Evolutionary conservation across 305 asterid species (phyloP).

Genomic region (Solanum chacoense): DNA sequence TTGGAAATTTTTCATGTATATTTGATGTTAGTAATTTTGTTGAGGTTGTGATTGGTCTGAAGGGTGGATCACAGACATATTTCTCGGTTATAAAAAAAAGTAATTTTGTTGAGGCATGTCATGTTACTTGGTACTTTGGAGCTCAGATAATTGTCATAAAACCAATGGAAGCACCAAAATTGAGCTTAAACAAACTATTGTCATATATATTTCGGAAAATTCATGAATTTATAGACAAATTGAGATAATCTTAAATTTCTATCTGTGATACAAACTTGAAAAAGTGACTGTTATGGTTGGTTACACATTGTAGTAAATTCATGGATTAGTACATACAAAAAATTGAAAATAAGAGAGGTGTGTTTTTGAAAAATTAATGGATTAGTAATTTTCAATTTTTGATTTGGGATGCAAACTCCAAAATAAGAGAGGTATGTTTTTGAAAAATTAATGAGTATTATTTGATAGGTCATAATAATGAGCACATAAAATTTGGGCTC

Average conservation of each 20-base stretch:
- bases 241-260: neutral
- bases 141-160: neutral
- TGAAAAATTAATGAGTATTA: too few species aligned
- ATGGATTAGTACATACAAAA: too few species aligned
- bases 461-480: neutral
- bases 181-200: neutral
- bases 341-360: too few species aligned
- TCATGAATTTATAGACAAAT: too few species aligned
- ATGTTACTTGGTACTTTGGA: neutral
- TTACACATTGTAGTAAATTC: neutral
- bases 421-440: neutral
- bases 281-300: neutral
- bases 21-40: neutral
- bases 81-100: neutral
- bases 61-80: fast-evolving
- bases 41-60: neutral
- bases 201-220: too few species aligned
- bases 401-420: neutral
- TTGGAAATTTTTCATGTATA: neutral
- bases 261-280: neutral
- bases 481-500: neutral
- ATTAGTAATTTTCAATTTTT: too few species aligned
- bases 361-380: too few species aligned
- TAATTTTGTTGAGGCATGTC: neutral
- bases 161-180: neutral